Conservation (phyloP, 2,329 filamentous ascomycete genomes). For the Ceratocystis cubensis region DNA sequence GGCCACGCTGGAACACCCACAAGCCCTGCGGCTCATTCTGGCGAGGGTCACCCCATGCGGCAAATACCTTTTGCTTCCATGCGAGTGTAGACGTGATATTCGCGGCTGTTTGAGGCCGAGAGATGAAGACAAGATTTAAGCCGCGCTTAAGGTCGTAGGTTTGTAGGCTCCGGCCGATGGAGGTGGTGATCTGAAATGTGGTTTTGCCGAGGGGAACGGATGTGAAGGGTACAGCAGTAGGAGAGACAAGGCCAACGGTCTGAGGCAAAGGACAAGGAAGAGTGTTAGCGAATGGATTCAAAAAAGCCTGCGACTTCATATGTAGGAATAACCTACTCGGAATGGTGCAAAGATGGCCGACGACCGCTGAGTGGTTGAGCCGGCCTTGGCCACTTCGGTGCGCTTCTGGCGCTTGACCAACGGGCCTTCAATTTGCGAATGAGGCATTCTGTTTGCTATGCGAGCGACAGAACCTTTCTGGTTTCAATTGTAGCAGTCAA, state of each 20-base stretch:
- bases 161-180: constrained; percentile 76
- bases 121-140: constrained; percentile 86
- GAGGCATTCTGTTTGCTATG: constrained; percentile 36
- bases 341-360: constrained; percentile 90
- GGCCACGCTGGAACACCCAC: constrained; percentile 87
- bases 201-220: constrained; percentile 81
- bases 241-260: constrained; percentile 88
- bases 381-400: constrained; percentile 29
- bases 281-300: not conserved
- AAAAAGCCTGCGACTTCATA: constrained; percentile 7
- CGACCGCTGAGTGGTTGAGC: constrained; percentile 34
- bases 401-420: constrained; percentile 67
- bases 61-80: constrained; percentile 77
- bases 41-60: constrained; percentile 66
- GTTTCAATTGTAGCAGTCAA: not conserved
- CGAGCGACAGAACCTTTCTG: not conserved
- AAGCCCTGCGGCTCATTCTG: constrained; percentile 50
- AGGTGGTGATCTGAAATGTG: constrained; percentile 95
- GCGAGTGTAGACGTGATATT: constrained; percentile 76
- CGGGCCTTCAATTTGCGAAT: constrained; percentile 47
- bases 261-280: constrained; percentile 28
- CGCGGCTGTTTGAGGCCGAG: constrained; percentile 73
- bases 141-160: constrained; percentile 90
- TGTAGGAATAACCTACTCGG: constrained; percentile 46
- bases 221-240: constrained; percentile 80